Evolutionary conservation across 2,329 filamentous ascomycete species (phyloP).

Genomic region (Bipolaris victoriae): DNA sequence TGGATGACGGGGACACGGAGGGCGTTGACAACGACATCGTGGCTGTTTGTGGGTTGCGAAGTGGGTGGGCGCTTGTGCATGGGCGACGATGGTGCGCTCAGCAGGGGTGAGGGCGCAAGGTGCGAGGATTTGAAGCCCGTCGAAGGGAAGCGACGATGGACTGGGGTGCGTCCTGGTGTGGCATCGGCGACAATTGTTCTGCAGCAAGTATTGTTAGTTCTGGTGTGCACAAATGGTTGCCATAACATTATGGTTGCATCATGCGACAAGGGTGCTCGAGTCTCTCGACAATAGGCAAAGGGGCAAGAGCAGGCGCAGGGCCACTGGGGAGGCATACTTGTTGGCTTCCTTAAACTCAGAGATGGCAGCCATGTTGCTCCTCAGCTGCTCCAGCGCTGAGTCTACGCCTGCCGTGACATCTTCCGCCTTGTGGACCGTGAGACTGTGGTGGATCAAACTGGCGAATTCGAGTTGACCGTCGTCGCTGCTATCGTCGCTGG

Average conservation of each 20-base stretch:
- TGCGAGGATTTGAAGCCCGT: slow-evolving; percentile 44
- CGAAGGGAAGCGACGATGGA: slow-evolving; percentile 47
- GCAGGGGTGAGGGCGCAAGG: slow-evolving; percentile 49
- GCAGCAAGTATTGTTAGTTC: slow-evolving; percentile 40
- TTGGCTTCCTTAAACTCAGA: slow-evolving; percentile 67
- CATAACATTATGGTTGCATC: slow-evolving; percentile 12
- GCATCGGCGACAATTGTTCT: slow-evolving; percentile 48
- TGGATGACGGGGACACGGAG: slow-evolving; percentile 55
- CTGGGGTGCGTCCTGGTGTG: slow-evolving; percentile 40
- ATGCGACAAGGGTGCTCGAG: slow-evolving; percentile 19
- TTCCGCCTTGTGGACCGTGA: slow-evolving; percentile 61
- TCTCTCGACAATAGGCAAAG: slow-evolving; percentile 25
- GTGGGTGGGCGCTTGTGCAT: slow-evolving; percentile 48
- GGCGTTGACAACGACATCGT: slow-evolving; percentile 47
- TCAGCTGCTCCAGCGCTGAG: slow-evolving; percentile 64
- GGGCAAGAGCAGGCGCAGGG: slow-evolving; percentile 29
- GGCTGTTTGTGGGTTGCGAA: slow-evolving; percentile 48
- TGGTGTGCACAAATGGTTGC: slow-evolving; percentile 22
- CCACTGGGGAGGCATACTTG: slow-evolving; percentile 53
- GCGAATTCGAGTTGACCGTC: slow-evolving; percentile 57
- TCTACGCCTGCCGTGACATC: slow-evolving; percentile 63
- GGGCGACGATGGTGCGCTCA: slow-evolving; percentile 47
- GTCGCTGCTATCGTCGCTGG: slow-evolving; percentile 44
- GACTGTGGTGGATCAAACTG: slow-evolving; percentile 63
- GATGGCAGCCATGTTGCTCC: slow-evolving; percentile 64